Evolutionary conservation across 2,329 filamentous ascomycete species (phyloP).

Genomic region (Zymoseptoria pseudotritici): DNA sequence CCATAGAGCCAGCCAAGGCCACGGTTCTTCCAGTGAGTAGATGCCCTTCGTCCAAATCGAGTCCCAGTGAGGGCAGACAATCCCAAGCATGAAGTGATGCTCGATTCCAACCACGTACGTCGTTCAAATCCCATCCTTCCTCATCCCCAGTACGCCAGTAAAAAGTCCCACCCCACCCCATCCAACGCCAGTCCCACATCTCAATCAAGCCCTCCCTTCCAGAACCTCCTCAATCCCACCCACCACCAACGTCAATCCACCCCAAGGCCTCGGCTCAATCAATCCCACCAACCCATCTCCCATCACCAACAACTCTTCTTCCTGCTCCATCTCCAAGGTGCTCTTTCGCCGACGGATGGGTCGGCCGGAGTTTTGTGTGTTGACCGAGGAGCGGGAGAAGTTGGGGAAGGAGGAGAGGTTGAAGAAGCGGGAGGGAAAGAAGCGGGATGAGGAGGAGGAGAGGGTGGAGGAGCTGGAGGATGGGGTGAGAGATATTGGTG

Average conservation of each 20-base stretch:
- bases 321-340: slow-evolving; percentile 25
- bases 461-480: neutral
- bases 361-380: slow-evolving; percentile 1
- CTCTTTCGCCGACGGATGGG: slow-evolving; percentile 26
- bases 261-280: slow-evolving; percentile 27
- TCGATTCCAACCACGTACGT: too few species aligned
- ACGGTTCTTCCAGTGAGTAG: neutral
- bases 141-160: neutral
- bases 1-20: neutral
- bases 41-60: neutral
- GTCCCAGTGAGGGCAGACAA: neutral
- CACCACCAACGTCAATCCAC: slow-evolving; percentile 11
- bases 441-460: slow-evolving; percentile 14
- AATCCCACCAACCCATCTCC: slow-evolving; percentile 18
- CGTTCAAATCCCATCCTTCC: neutral
- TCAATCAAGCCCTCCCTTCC: slow-evolving; percentile 11
- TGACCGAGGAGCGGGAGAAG: slow-evolving; percentile 13
- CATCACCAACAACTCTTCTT: slow-evolving; percentile 22
- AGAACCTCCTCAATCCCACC: slow-evolving; percentile 30
- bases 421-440: slow-evolving; percentile 6
- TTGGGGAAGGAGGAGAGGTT: slow-evolving; percentile 17
- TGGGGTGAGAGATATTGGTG: neutral
- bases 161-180: neutral
- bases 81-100: neutral
- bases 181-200: neutral